Conservation (phyloP, 1,284 basidiomycete genomes). For the Leccinum solheimii region DNA sequence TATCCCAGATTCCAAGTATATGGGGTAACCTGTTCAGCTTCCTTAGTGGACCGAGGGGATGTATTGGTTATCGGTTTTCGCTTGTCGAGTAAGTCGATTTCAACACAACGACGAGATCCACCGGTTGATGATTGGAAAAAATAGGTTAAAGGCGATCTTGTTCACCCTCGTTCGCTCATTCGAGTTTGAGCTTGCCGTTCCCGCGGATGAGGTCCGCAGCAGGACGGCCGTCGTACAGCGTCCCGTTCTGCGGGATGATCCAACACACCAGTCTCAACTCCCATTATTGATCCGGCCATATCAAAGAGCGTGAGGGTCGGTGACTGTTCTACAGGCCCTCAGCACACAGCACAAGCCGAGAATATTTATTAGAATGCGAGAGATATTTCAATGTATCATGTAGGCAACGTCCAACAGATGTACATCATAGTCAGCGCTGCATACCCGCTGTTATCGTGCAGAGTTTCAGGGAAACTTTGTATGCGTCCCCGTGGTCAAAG, state of each 20-base stretch:
- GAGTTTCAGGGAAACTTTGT: not conserved
- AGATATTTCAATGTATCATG: not conserved
- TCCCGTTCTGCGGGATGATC: slow-evolving; percentile 36
- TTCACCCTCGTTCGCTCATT: slow-evolving; percentile 55
- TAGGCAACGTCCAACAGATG: not conserved
- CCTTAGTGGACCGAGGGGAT: slow-evolving; percentile 58
- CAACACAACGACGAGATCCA: not conserved
- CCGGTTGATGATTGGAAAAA: not conserved
- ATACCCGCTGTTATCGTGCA: not conserved
- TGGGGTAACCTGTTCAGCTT: slow-evolving; percentile 63
- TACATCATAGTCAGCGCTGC: not conserved
- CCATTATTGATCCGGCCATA: slow-evolving; percentile 23
- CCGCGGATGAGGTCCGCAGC: slow-evolving; percentile 41
- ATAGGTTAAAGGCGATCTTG: not conserved
- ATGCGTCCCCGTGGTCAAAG: too few species aligned
- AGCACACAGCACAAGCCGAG: not conserved
- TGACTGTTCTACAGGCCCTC: not conserved
- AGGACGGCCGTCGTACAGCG: slow-evolving; percentile 41
- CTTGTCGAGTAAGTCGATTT: slow-evolving; percentile 54
- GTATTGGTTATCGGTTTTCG: slow-evolving; percentile 74
- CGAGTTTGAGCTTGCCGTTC: slow-evolving; percentile 52
- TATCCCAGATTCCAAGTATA: slow-evolving; percentile 52
- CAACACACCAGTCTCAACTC: slow-evolving; percentile 15
- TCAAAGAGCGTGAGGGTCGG: not conserved
- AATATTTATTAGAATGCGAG: too few species aligned